Evolutionary conservation across 2,329 filamentous ascomycete genomes (phyloP).

Genomic region (Samsoniella hepiali): DNA sequence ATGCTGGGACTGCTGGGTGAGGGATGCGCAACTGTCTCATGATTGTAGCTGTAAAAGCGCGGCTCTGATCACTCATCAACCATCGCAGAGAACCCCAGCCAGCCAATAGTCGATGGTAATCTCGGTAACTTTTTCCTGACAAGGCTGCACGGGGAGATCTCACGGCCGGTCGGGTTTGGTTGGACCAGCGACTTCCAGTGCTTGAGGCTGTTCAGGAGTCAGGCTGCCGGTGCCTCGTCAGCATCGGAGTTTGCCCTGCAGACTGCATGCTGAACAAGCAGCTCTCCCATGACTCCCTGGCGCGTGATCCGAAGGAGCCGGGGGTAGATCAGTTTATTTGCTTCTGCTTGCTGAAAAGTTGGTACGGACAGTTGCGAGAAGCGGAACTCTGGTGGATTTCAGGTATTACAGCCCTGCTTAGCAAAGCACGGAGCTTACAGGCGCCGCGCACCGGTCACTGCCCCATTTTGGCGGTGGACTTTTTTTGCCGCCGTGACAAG

Average conservation of each 20-base stretch:
- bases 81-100: too few relatives aligned
- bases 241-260: neutral
- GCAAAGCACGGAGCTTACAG: slow-evolving; percentile 15
- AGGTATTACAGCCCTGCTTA: neutral
- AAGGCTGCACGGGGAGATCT: neutral
- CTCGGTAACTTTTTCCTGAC: neutral
- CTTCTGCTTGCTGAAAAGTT: neutral
- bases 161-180: neutral
- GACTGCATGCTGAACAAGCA: neutral
- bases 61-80: neutral
- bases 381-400: neutral
- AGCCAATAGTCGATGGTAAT: too few relatives aligned
- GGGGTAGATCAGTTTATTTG: neutral
- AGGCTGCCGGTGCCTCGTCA: neutral
- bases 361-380: too few relatives aligned
- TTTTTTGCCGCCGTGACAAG: slow-evolving; percentile 5
- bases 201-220: neutral
- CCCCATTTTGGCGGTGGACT: slow-evolving; percentile 11
- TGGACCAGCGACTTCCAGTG: neutral
- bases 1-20: neutral
- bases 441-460: neutral
- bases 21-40: too few relatives aligned
- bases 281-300: neutral
- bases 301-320: neutral
- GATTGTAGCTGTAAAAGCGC: too few relatives aligned